Percentiles rank a stretch among this genome's conserved stretches.
Evolutionary conservation across 257 asterid genomes (phyloP).

Genomic region (Cordia subcordata): DNA sequence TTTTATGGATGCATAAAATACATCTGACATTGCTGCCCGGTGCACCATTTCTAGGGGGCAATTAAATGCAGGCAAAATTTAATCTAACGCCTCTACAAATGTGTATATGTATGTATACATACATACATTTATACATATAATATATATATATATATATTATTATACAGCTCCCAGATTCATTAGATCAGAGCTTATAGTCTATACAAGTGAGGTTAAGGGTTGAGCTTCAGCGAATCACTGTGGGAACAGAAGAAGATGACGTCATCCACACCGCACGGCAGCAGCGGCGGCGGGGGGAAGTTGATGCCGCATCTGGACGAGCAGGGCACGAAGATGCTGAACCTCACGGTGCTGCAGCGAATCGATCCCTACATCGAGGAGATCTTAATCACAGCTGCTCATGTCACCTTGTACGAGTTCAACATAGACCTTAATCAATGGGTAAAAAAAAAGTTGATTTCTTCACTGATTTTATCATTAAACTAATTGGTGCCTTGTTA

Average conservation of each 20-base stretch:
- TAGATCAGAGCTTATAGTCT: too few relatives aligned
- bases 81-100: neutral
- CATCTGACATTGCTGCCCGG: too few relatives aligned
- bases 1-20: too few relatives aligned
- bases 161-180: too few relatives aligned
- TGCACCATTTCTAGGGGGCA: too few relatives aligned
- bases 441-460: conserved; percentile 37
- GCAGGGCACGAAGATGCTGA: conserved; percentile 64
- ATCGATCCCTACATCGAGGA: conserved; percentile 79
- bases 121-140: too few relatives aligned
- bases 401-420: conserved; percentile 69
- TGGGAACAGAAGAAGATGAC: conserved; percentile 4
- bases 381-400: conserved; percentile 72
- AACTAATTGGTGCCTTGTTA: too few relatives aligned
- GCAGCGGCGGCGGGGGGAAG: conserved; percentile 37
- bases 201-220: neutral
- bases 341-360: conserved; percentile 81
- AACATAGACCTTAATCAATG: conserved; percentile 64
- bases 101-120: too few relatives aligned
- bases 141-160: neutral
- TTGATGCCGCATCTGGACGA: conserved; percentile 75
- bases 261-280: conserved; percentile 9
- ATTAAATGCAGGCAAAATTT: too few relatives aligned
- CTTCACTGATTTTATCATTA: neutral
- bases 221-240: neutral